Conservation (phyloP, 2,329 filamentous ascomycete species). For the Arthrinium phaeospermum region DNA sequence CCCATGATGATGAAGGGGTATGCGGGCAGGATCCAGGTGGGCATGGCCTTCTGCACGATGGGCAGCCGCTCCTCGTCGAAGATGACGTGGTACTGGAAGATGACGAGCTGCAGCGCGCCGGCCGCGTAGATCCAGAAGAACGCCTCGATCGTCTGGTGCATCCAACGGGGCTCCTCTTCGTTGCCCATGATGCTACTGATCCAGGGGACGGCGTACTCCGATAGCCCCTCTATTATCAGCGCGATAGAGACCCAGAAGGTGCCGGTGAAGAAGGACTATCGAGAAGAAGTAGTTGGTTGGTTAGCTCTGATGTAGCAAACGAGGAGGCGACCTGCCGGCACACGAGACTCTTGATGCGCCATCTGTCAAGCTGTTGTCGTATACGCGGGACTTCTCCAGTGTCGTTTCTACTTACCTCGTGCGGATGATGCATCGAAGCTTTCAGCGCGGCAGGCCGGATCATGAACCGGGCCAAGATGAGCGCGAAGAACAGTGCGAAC, state of each 20-base stretch:
- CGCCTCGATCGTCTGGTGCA: slow-evolving; percentile 44
- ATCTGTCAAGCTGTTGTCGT: too few relatives aligned
- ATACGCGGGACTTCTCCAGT: background rate
- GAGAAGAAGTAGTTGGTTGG: background rate
- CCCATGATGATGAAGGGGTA: slow-evolving; percentile 58
- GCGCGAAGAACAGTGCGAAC: slow-evolving; percentile 51
- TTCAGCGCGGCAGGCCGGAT: slow-evolving; percentile 63
- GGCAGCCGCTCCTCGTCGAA: slow-evolving; percentile 41
- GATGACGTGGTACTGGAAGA: slow-evolving; percentile 25
- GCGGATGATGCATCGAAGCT: slow-evolving; percentile 64
- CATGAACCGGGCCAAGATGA: slow-evolving; percentile 64
- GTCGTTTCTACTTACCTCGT: slow-evolving; percentile 37
- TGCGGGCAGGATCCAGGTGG: slow-evolving; percentile 57
- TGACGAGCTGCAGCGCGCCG: slow-evolving; percentile 19
- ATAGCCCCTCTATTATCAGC: slow-evolving; percentile 66
- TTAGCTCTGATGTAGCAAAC: background rate
- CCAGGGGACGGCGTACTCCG: slow-evolving; percentile 57
- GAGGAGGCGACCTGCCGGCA: background rate
- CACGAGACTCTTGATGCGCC: too few relatives aligned
- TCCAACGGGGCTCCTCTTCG: slow-evolving; percentile 42
- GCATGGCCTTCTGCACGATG: slow-evolving; percentile 50
- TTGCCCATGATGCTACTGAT: slow-evolving; percentile 31
- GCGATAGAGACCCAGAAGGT: slow-evolving; percentile 65
- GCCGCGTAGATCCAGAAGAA: slow-evolving; percentile 56
- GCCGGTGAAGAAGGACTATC: slow-evolving; percentile 58